A percentile compares a stretch with the other conserved stretches of the same genome.
These are phyloP conservation scores for Rhodosporidiobolus odoratus DNA, from an alignment of 768 basidiomycete genomes.

Conservation along the genomic window DNA sequence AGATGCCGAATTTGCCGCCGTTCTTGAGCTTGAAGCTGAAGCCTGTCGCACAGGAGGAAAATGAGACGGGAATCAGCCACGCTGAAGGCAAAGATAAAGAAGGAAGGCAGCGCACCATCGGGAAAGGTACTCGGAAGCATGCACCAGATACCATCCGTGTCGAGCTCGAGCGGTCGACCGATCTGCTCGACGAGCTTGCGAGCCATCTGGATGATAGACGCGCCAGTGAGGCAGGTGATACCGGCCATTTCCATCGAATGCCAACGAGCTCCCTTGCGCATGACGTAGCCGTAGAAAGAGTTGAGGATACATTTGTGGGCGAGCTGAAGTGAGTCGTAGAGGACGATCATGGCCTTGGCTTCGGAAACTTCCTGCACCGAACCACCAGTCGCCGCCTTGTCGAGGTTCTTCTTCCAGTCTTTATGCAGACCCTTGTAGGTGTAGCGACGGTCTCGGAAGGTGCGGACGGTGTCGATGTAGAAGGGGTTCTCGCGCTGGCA, in stretches of 20 bases:
- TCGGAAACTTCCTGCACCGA: slow-evolving; percentile 84
- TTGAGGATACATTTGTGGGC: slow-evolving; percentile 99
- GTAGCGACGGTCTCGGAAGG: slow-evolving; percentile 94
- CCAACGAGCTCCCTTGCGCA: slow-evolving; percentile 99
- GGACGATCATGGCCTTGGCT: slow-evolving; percentile 96
- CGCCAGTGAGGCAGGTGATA: slow-evolving; percentile 95
- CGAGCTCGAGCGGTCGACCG: slow-evolving; percentile 90
- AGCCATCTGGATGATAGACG: slow-evolving; percentile 98
- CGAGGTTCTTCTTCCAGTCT: slow-evolving; percentile 98
- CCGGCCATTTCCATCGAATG: slow-evolving; percentile 99
- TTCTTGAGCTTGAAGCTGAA: slow-evolving; percentile 86
- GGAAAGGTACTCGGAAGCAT: slow-evolving; percentile 98
- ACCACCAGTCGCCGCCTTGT: slow-evolving; percentile 61
- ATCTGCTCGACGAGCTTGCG: slow-evolving; percentile 95
- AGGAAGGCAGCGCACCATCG: slow-evolving; percentile 50
- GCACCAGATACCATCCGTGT: slow-evolving; percentile 99
- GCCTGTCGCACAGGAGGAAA: slow-evolving; percentile 51
- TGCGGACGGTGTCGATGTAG: slow-evolving; percentile 96
- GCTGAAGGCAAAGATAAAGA: neutral
- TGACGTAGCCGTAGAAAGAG: slow-evolving; percentile 99
- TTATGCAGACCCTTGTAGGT: slow-evolving; percentile 98
- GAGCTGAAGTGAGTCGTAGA: slow-evolving; percentile 96
- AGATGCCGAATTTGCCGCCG: slow-evolving; percentile 82
- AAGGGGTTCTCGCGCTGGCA: slow-evolving; percentile 98
- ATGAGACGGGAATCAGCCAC: no score